phyloP scores from a whole-genome alignment of 208 protist genomes.

The Leishmania aethiopica region DNA sequence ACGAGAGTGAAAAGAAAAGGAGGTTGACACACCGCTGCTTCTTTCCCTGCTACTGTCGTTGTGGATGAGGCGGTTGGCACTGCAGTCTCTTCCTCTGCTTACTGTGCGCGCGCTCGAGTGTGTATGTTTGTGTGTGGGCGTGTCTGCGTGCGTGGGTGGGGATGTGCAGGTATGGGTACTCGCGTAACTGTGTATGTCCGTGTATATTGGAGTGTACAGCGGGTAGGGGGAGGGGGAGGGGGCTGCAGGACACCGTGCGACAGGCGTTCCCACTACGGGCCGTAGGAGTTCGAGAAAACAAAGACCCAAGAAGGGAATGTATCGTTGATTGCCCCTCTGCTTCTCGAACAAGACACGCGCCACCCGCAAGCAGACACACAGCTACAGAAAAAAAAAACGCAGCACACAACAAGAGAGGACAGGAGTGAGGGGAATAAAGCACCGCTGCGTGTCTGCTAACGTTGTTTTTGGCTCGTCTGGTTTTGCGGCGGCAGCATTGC shows the following conservation, averaged over 20 bases:
- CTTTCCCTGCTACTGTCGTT: neutral
- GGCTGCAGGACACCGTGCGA: neutral
- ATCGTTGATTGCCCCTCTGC: neutral
- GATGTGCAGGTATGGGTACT: neutral
- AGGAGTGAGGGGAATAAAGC: neutral
- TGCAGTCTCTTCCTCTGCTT: neutral
- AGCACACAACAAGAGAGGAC: neutral
- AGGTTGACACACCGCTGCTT: neutral
- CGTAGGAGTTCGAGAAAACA: neutral
- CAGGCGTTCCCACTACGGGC: neutral
- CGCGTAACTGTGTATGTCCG: neutral
- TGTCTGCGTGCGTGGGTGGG: neutral
- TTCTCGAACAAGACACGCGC: neutral
- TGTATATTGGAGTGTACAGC: neutral
- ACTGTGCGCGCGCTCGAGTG: neutral
- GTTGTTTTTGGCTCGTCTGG: neutral
- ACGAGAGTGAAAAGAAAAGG: neutral
- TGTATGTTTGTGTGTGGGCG: neutral
- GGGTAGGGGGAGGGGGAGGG: neutral
- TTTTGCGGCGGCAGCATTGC: no score
- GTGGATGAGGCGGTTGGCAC: neutral
- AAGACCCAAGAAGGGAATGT: neutral
- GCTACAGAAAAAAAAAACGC: neutral
- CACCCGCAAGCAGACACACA: neutral
- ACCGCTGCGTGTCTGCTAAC: neutral